phyloP scores from a whole-genome alignment of 1,139 yeast species.

The Hemisphaericaspora xylanilytica region DNA sequence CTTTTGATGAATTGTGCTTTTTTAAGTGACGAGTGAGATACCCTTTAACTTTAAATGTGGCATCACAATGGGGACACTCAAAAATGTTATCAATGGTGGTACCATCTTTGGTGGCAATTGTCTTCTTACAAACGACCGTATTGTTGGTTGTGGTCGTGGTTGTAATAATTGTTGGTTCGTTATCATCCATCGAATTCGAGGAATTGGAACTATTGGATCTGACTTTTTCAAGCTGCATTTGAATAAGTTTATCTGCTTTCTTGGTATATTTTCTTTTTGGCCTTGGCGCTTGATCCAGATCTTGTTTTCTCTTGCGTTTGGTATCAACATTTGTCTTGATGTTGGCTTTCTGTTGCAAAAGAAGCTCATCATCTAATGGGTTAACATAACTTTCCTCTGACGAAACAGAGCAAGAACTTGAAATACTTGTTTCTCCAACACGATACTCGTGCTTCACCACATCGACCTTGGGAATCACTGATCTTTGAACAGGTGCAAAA shows the following conservation, averaged over 20 bases:
- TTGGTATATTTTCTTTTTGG: slow-evolving; percentile 6
- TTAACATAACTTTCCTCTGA: slow-evolving; percentile 28
- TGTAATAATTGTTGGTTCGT: slow-evolving; percentile 7
- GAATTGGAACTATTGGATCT: slow-evolving; percentile 2
- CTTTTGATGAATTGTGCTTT: slow-evolving; percentile 50
- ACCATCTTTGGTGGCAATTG: slow-evolving; percentile 14
- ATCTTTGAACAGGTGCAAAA: slow-evolving; percentile 7
- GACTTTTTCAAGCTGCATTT: slow-evolving; percentile 1
- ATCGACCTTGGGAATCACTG: background rate
- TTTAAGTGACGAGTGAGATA: slow-evolving; percentile 56
- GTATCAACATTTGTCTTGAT: background rate
- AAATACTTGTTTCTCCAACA: slow-evolving; percentile 8
- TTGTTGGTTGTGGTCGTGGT: slow-evolving; percentile 16
- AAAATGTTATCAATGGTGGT: slow-evolving; percentile 10
- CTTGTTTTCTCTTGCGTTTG: slow-evolving; percentile 11
- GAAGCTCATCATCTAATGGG: slow-evolving; percentile 60
- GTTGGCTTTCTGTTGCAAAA: slow-evolving; percentile 25
- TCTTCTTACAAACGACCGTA: slow-evolving; percentile 13
- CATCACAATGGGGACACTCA: slow-evolving; percentile 44
- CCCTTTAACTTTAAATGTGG: slow-evolving; percentile 53
- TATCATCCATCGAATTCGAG: slow-evolving; percentile 1
- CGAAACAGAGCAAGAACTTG: slow-evolving; percentile 18
- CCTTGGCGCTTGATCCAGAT: slow-evolving; percentile 7
- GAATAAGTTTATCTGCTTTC: slow-evolving; percentile 3
- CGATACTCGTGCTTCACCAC: background rate